Evolutionary conservation across 1,139 yeast species (phyloP).

Genomic region (Yamadazyma dushanensis): DNA sequence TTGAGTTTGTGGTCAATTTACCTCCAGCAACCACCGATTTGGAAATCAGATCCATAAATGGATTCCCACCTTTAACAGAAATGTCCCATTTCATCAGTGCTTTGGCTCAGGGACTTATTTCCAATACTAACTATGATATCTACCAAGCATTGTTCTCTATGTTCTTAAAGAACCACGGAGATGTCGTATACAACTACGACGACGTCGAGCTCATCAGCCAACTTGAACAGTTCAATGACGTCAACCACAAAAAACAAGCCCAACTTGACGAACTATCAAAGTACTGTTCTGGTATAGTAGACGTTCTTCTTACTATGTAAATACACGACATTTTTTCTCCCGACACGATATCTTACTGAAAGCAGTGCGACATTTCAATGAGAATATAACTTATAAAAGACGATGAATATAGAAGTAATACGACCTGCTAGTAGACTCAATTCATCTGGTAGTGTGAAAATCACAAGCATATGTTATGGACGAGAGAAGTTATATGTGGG

Average conservation of each 20-base stretch:
- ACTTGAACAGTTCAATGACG: constrained; percentile 30
- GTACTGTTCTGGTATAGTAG: constrained; percentile 81
- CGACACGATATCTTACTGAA: too few species aligned
- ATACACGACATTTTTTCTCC: too few species aligned
- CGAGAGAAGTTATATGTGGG: constrained; percentile 33
- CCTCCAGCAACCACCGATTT: constrained; percentile 82
- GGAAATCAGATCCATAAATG: constrained; percentile 78
- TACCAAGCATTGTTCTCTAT: constrained; percentile 77
- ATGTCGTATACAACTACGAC: constrained; percentile 57
- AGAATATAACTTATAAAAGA: too few species aligned
- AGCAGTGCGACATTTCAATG: too few species aligned
- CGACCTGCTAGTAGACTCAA: constrained; percentile 17
- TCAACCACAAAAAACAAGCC: constrained; percentile 37
- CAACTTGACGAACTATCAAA: constrained; percentile 70
- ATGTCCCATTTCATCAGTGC: constrained; percentile 66
- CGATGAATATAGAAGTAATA: constrained; percentile 23
- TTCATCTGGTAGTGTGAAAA: constrained; percentile 16
- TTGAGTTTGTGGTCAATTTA: constrained; percentile 55
- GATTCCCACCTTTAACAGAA: constrained; percentile 66
- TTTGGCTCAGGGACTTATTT: constrained; percentile 54
- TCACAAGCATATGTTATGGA: constrained; percentile 25
- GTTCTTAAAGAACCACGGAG: constrained; percentile 79
- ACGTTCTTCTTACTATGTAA: constrained; percentile 50
- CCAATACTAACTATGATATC: constrained; percentile 67
- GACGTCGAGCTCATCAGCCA: constrained; percentile 41